Conservation (phyloP, 345 rosid genomes). For the Populus davidiana region DNA sequence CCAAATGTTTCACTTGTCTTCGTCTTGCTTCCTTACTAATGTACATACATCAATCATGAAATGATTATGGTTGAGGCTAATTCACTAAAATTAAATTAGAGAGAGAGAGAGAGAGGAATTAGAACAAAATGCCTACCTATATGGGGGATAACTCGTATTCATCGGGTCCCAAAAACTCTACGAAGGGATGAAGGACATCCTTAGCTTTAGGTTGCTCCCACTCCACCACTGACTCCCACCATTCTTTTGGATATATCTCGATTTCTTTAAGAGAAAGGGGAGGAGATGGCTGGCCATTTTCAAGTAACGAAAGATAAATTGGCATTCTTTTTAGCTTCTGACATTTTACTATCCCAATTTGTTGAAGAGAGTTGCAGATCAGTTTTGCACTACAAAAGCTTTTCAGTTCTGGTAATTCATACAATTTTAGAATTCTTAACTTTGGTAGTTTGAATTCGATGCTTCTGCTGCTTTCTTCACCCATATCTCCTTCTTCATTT, state of each 20-base stretch:
- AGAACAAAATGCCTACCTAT: too few species aligned
- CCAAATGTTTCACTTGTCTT: too few species aligned
- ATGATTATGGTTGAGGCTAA: too few species aligned
- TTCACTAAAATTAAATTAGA: too few species aligned
- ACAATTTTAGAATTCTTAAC: neutral
- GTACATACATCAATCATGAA: too few species aligned
- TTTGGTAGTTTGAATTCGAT: constrained; percentile 1
- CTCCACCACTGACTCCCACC: constrained; percentile 20
- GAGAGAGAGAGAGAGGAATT: too few species aligned
- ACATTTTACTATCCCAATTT: neutral
- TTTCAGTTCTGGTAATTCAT: neutral
- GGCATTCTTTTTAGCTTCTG: constrained; percentile 19
- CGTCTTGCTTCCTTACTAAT: too few species aligned
- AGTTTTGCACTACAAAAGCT: neutral
- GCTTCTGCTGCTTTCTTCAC: neutral
- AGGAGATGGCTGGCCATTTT: constrained; percentile 12
- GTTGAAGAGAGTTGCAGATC: constrained; percentile 12
- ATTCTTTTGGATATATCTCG: neutral
- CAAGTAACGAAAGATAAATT: constrained; percentile 5
- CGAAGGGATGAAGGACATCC: neutral
- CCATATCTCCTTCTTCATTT: neutral
- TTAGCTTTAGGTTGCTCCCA: constrained; percentile 19
- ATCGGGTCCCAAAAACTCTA: neutral
- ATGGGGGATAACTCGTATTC: too few species aligned
- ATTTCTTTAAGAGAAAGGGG: constrained; percentile 8